Evolutionary conservation across 306 rosid genomes (phyloP).

Genomic region (Argentina anserina): DNA sequence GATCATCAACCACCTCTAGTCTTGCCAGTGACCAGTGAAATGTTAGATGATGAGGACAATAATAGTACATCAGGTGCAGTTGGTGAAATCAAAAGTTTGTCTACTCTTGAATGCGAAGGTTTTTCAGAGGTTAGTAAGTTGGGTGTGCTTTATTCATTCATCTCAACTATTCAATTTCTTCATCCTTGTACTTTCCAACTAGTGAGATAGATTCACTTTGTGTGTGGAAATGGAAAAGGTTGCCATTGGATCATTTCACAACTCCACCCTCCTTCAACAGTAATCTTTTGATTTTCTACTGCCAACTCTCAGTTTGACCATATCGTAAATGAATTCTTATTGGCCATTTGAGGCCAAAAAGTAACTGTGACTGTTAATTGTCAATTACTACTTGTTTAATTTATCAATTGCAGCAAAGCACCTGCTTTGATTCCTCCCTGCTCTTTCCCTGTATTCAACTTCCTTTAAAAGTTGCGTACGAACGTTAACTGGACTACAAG

Average conservation of each 20-base stretch:
- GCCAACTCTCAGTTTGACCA: background rate
- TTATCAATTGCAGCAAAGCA: background rate
- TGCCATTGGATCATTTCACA: background rate
- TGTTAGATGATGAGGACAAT: conserved; percentile 57
- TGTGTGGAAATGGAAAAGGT: background rate
- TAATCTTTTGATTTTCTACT: background rate
- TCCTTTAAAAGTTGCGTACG: background rate
- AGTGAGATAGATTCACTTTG: background rate
- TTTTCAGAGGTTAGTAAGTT: conserved; percentile 65
- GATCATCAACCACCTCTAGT: conserved; percentile 73
- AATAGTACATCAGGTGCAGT: conserved; percentile 27
- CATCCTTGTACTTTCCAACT: background rate
- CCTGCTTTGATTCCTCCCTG: background rate
- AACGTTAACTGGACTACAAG: background rate
- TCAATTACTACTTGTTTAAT: background rate
- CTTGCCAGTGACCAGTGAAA: conserved; percentile 62
- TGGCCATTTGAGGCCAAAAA: background rate
- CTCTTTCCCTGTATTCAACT: background rate
- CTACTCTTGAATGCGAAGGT: conserved; percentile 52
- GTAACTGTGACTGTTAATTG: background rate
- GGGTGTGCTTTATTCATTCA: conserved; percentile 12
- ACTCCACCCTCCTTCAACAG: background rate
- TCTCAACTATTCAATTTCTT: background rate
- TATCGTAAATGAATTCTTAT: background rate
- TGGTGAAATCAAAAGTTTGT: conserved; percentile 45